These are phyloP conservation scores for Cucurbita maxima DNA, from an alignment of 306 rosid genomes.

Conservation along the genomic window DNA sequence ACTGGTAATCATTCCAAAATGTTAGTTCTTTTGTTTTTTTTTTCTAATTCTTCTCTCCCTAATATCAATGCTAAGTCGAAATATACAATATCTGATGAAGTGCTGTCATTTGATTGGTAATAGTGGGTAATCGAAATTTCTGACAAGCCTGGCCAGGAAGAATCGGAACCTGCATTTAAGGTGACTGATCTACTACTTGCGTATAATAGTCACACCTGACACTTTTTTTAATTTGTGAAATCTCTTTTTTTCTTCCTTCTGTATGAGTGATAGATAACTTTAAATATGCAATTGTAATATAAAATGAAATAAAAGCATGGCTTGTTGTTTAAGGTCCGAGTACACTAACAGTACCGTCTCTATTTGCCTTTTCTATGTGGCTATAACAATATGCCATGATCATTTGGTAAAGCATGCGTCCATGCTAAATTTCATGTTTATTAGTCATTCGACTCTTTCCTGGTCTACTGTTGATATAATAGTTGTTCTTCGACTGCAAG, in stretches of 20 bases:
- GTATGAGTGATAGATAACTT: no score
- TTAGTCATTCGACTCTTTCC: background rate
- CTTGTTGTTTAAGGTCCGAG: background rate
- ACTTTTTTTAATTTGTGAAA: background rate
- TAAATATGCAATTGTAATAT: no score
- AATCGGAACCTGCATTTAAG: conserved; percentile 91
- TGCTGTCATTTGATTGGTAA: conserved; percentile 6
- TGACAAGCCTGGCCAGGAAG: conserved; percentile 84
- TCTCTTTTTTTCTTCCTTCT: background rate
- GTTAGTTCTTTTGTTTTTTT: conserved; percentile 3
- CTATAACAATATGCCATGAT: background rate
- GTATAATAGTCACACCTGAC: background rate
- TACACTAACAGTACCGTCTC: background rate
- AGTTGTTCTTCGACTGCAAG: background rate
- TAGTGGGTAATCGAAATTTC: conserved; percentile 98
- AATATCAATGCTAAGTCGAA: background rate
- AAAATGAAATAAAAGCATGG: no score
- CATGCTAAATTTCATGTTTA: background rate
- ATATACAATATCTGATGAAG: background rate
- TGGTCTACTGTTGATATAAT: background rate
- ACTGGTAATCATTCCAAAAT: conserved; percentile 49
- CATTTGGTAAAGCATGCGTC: background rate
- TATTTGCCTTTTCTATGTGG: background rate
- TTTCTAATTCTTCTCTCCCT: background rate
- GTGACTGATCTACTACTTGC: conserved; percentile 25